Base-by-base conservation (phyloP, 371 early-diverging fungal species). In the Mortierella sp. region DNA sequence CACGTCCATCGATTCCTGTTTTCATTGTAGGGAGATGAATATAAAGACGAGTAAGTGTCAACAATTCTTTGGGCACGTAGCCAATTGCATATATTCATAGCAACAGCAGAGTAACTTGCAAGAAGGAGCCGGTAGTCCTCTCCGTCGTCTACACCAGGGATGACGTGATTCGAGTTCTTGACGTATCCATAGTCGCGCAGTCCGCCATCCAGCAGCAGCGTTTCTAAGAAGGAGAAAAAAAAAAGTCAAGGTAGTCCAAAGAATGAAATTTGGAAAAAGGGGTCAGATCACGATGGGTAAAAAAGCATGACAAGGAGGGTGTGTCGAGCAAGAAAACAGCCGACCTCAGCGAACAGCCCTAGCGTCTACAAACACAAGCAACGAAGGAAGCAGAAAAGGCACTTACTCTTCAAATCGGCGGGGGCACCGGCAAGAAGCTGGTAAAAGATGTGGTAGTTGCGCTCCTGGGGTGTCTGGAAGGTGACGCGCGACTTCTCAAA, bases 391-490 rank as follows among this genome's bases (percentile, higher is more conserved):
- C 3, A 37, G 16, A 31, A 28, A 19, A 61, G n/a, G 51, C 28
- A 37, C 72, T 78, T 85, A 90, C 89, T 82, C 79, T 95, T 95
- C 37, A 93, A 76, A 46, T 92, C 93, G 9, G 89, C 80, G 13
- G 94, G 86, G 11, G 96, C 96, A 16, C 98, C 97, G 83, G 93
- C 96, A 84, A 99, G 85, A 10, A 99, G 87, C 89, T 99, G 98
- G 90, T 99, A 99, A 88, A 99, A 99, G 55, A 99, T 94, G 86
- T 99, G 99, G 86, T 98, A 99, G 90, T 97, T 99, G 75, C 99
- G 92, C 89, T 99, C 99, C 73, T 95, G 92, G 9, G 90, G 55
- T 0, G 96, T 94, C 87, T 98, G 99, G 71, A 94, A 96, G 26
- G 98, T 98, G 0, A 99, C 98, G 57, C 99, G 95, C 3, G 99